Conservation (phyloP, 805 yeast genomes). For the Priceomyces haplophilus region DNA sequence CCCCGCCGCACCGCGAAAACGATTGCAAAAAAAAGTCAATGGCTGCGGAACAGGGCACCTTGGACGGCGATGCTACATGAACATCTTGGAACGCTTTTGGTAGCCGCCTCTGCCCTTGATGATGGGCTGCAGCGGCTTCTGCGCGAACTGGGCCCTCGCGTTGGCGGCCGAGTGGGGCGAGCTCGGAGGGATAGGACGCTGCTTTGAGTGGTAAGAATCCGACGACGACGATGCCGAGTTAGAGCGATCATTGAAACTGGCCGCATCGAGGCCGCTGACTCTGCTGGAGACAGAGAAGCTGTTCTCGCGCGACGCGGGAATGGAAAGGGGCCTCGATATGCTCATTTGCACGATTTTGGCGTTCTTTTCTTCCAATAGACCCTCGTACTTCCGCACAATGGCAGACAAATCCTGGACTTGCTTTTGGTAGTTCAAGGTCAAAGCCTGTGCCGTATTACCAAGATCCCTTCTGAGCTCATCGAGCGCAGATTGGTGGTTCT, state of each 20-base stretch:
- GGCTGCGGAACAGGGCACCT: too few species aligned
- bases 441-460: constrained; percentile 21
- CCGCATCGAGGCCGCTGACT: background rate
- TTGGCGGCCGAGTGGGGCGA: background rate
- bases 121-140: constrained; percentile 23
- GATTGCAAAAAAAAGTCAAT: background rate
- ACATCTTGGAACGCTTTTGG: constrained; percentile 40
- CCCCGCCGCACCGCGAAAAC: background rate
- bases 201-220: background rate
- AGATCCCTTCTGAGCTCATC: constrained; percentile 24
- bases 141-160: background rate
- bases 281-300: background rate
- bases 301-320: constrained; percentile 16
- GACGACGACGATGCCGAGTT: background rate
- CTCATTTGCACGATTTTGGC: constrained; percentile 32
- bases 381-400: constrained; percentile 31
- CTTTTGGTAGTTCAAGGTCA: constrained; percentile 29
- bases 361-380: constrained; percentile 36
- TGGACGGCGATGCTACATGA: constrained; percentile 30
- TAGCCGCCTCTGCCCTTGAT: constrained; percentile 44
- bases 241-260: background rate
- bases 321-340: constrained; percentile 37
- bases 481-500: constrained; percentile 21
- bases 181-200: background rate
- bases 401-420: constrained; percentile 33